Percentiles rank a stretch among this genome's conserved stretches.
These are phyloP conservation scores for Delphinella strobiligena DNA, from an alignment of 2,329 filamentous ascomycete genomes.

Conservation along the genomic window DNA sequence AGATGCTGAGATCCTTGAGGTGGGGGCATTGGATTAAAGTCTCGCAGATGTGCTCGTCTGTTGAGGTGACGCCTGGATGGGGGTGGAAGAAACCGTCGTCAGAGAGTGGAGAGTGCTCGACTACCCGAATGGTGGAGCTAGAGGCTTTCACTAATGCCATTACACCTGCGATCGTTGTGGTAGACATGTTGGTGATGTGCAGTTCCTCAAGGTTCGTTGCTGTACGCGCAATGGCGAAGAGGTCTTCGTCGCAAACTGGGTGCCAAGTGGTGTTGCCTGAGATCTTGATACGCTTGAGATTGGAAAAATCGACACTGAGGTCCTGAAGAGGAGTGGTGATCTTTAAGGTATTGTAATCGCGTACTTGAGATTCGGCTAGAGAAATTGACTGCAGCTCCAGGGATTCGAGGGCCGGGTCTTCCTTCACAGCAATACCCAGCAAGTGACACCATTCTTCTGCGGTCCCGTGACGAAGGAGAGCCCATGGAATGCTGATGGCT, in stretches of 20 bases:
- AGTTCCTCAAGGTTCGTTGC: constrained; percentile 40
- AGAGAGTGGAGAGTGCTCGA: constrained; percentile 42
- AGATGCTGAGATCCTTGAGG: constrained; percentile 36
- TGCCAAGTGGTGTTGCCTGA: constrained; percentile 43
- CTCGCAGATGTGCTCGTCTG: constrained; percentile 35
- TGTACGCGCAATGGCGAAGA: constrained; percentile 38
- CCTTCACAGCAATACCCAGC: constrained; percentile 27
- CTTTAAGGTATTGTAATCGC: constrained; percentile 29
- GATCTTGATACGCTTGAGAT: constrained; percentile 39
- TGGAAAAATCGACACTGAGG: constrained; percentile 33
- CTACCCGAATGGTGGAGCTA: constrained; percentile 33
- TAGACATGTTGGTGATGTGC: constrained; percentile 41
- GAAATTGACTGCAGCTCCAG: constrained; percentile 40
- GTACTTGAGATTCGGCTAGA: constrained; percentile 33
- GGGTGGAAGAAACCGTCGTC: constrained; percentile 41
- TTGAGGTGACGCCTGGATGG: constrained; percentile 30
- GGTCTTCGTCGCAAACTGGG: constrained; percentile 38
- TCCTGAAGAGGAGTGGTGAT: constrained; percentile 31
- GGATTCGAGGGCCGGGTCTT: constrained; percentile 32
- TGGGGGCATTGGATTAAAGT: constrained; percentile 34
- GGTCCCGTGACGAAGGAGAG: constrained; percentile 36
- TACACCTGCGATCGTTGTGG: constrained; percentile 40
- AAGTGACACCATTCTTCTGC: constrained; percentile 37
- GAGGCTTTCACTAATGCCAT: constrained; percentile 41
- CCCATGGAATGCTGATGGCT: constrained; percentile 41